Percentiles rank a stretch among this genome's conserved stretches.
Conservation (phyloP, 1,284 basidiomycete genomes). For the Singerocomus rubriflavus region DNA sequence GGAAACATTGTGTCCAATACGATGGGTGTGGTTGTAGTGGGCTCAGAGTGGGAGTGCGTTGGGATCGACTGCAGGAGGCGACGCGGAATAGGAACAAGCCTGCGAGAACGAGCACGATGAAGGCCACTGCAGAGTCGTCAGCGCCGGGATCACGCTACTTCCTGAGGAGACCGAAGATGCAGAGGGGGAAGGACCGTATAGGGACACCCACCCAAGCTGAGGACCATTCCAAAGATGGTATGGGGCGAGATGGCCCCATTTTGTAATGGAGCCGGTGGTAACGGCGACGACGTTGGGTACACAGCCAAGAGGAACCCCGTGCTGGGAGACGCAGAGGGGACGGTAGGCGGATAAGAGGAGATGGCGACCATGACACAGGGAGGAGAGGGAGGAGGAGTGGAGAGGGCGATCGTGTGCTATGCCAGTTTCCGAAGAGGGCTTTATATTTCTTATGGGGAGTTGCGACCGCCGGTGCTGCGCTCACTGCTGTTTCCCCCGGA, state of each 20-base stretch:
- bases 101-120: slow-evolving; percentile 11
- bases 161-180: background rate
- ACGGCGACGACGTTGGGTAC: background rate
- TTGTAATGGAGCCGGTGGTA: background rate
- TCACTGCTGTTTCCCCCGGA: no score
- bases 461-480: background rate
- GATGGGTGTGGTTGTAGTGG: background rate
- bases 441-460: no score
- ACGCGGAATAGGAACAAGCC: slow-evolving; percentile 6
- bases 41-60: background rate
- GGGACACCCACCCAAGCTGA: slow-evolving; percentile 16
- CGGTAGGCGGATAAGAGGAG: background rate
- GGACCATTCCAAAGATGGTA: slow-evolving; percentile 15
- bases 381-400: no score
- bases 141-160: background rate
- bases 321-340: background rate
- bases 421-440: no score
- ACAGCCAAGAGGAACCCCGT: background rate
- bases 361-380: background rate
- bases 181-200: background rate
- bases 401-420: background rate
- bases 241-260: slow-evolving; percentile 4
- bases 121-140: slow-evolving; percentile 11
- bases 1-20: background rate
- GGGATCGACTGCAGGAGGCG: background rate